Base-by-base conservation (phyloP, 106 monocot species). In the Chionographis japonica region DNA sequence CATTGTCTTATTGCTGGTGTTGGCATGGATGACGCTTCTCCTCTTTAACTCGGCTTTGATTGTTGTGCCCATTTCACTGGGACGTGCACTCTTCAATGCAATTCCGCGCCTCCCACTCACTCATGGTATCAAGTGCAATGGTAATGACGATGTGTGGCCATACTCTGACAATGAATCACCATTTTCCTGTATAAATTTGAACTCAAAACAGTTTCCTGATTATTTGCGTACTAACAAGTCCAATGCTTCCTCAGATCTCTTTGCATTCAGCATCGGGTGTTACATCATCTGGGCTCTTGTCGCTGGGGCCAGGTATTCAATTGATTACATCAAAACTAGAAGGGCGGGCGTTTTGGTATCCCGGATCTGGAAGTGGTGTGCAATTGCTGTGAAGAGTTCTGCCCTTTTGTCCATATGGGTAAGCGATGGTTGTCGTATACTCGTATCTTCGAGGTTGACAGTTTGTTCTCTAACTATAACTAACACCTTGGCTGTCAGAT, bases 121-220 rank as follows among this genome's bases (percentile, higher is more conserved):
- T 18, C 97, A 97, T 81, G 97, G 97, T 68, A 89, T 92, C 72
- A 97, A 92, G 76, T 97, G 97, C 70, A 97, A 97, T 62, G 95
- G 95, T 95, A 91, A 81, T 50, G 62, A 62, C 39, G 12, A 37
- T 57, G 15, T 40, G 6, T 4, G 13, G 4, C 4, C 6, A 27
- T 36, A 50, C 2, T 5, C 17, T 74, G 37, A 11, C 17, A 49
- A 10, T 36, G 27, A 27, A 27, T 27, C 27, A 27, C 27, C 27
- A 27, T 27, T 27, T 27, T 27, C 27, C 27, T 27, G 27, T 27
- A 27, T 27, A 27, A 27, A 27, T 27, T 27, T 27, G 27, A 27
- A 27, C 27, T 27, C 27, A 27, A 27, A 27, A 27, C 27, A 27
- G 27, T 41, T 62, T 62, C 12, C 4, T 54, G 4, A 54, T 54